phyloP scores from a whole-genome alignment of 805 yeast species.

The Jamesozyma spencerorum region DNA sequence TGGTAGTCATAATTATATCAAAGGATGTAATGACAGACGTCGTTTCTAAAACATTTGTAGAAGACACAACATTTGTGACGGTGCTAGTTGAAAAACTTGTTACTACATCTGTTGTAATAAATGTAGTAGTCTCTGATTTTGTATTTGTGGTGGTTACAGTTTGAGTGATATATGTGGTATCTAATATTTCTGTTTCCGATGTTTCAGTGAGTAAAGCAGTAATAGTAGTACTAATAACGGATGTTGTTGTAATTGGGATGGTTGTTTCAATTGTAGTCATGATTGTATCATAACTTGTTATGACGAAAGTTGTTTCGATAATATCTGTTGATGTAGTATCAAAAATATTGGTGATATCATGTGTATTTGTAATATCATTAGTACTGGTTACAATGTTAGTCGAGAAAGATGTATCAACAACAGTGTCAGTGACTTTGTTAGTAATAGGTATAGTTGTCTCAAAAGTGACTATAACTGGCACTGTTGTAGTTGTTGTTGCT shows the following conservation, averaged over 20 bases:
- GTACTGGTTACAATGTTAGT: not conserved
- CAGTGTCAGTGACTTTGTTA: not conserved
- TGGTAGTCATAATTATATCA: not conserved
- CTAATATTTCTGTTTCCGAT: not conserved
- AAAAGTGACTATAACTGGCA: too few relatives aligned
- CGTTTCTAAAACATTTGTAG: not conserved
- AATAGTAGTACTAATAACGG: not conserved
- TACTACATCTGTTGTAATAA: not conserved
- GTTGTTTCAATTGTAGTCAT: too few relatives aligned
- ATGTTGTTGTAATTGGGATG: too few relatives aligned
- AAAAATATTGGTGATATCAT: not conserved
- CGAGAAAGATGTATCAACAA: not conserved
- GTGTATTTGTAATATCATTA: not conserved
- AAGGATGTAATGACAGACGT: not conserved
- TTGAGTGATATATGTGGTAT: not conserved
- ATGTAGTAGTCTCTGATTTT: not conserved
- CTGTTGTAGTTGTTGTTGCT: too few relatives aligned
- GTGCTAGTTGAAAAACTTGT: not conserved
- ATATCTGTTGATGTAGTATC: not conserved
- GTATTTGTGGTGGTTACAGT: not conserved
- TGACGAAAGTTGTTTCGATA: not conserved
- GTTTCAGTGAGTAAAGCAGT: not conserved
- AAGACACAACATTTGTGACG: not conserved
- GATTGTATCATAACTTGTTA: not conserved
- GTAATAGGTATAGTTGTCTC: not conserved